A percentile compares a stretch with the other conserved stretches of the same genome.
These are phyloP conservation scores for Aspergillus unguis DNA, from an alignment of 2,329 filamentous ascomycete genomes.

Conservation along the genomic window DNA sequence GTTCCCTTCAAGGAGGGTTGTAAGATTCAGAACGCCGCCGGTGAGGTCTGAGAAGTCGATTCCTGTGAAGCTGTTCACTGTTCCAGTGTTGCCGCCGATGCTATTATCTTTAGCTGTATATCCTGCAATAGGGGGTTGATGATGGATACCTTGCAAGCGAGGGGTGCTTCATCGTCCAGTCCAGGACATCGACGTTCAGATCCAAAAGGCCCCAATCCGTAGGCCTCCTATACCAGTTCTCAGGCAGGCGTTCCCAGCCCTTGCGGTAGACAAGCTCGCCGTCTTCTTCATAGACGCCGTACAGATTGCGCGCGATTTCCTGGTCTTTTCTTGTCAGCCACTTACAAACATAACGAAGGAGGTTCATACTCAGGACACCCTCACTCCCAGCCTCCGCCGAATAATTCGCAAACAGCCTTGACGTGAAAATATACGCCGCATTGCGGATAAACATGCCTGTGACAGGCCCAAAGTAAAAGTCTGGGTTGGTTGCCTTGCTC, in stretches of 20 bases:
- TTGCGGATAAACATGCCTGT: constrained; percentile 51
- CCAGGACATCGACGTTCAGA: constrained; percentile 41
- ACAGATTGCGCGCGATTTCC: constrained; percentile 48
- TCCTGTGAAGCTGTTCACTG: constrained; percentile 51
- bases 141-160: constrained; percentile 33
- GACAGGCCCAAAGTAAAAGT: constrained; percentile 55
- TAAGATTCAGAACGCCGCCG: constrained; percentile 38
- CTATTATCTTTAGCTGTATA: constrained; percentile 16
- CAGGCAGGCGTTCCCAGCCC: constrained; percentile 53
- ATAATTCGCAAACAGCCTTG: constrained; percentile 46
- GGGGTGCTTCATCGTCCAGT: constrained; percentile 40
- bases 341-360: constrained; percentile 1
- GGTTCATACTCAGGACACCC: constrained; percentile 35
- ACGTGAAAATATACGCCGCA: constrained; percentile 48
- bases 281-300: constrained; percentile 44
- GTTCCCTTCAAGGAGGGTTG: constrained; percentile 38
- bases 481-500: constrained; percentile 50
- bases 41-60: constrained; percentile 45
- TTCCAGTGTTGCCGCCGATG: constrained; percentile 54
- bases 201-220: constrained; percentile 49
- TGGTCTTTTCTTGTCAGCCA: constrained; percentile 26
- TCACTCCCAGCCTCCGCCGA: constrained; percentile 40
- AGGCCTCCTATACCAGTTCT: constrained; percentile 51
- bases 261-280: constrained; percentile 43
- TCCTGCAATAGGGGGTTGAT: background rate